These are phyloP conservation scores for Quercus variabilis DNA, from an alignment of 306 rosid genomes.

Conservation along the genomic window DNA sequence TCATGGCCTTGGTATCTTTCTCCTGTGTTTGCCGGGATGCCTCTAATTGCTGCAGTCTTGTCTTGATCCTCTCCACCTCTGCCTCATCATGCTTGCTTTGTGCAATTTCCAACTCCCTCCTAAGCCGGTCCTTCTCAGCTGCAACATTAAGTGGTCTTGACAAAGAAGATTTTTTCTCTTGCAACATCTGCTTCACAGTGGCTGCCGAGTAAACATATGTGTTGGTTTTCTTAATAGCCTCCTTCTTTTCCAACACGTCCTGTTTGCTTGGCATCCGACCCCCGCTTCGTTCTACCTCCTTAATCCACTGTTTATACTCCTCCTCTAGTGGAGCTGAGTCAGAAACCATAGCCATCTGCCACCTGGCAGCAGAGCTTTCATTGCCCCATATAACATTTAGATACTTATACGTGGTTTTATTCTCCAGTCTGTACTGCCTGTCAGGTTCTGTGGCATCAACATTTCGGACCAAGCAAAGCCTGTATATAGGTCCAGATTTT, in stretches of 20 bases:
- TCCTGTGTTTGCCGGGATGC: conserved; percentile 50
- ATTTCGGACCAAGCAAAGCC: conserved; percentile 88
- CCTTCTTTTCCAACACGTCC: conserved; percentile 58
- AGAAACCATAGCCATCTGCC: conserved; percentile 98
- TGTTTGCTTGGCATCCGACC: conserved; percentile 70
- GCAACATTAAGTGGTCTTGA: conserved; percentile 80
- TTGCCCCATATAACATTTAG: conserved; percentile 91
- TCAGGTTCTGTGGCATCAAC: conserved; percentile 84
- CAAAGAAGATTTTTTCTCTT: conserved; percentile 80
- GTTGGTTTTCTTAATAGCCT: conserved; percentile 64
- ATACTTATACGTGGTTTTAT: conserved; percentile 74
- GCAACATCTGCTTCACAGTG: conserved; percentile 88
- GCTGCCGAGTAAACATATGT: conserved; percentile 85
- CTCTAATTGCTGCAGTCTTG: conserved; percentile 66
- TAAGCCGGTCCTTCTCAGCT: conserved; percentile 88
- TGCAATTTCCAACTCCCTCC: conserved; percentile 72
- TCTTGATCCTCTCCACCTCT: conserved; percentile 60
- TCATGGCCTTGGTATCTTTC: conserved; percentile 78
- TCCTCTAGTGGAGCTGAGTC: conserved; percentile 77
- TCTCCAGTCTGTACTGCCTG: conserved; percentile 72
- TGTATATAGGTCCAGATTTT: conserved; percentile 67
- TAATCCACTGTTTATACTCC: conserved; percentile 85
- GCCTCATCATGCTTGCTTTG: conserved; percentile 53
- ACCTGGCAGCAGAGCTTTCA: conserved; percentile 86
- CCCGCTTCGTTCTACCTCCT: conserved; percentile 79